Evolutionary conservation across 192 early-diverging fungal species (phyloP), one percentile per base, ranked within the genome.

Genomic region (Backusella circina): DNA sequence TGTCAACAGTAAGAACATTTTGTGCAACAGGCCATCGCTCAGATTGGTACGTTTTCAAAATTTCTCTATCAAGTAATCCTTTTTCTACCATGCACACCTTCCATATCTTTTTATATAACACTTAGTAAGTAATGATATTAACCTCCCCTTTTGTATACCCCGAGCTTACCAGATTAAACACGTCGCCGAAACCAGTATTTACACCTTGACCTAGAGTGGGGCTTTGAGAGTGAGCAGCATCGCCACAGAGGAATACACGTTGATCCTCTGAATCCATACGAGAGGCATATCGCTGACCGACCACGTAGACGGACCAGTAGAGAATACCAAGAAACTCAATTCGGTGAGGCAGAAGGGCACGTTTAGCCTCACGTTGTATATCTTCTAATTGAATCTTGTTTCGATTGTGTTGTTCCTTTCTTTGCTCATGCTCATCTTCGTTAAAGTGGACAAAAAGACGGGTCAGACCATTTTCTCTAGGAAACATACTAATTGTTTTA

Each of bases 381-480:
- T 79, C 78, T 18, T 79, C 74, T 21, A 79, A 21, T 54, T 79
- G 78, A 18, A 79, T 79, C 18, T 70, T 70, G 38, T 79, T 79
- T 31, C 78, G 68, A 33, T 79, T 79, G 47, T 74, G 69, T 15
- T 69, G 72, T 66, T 79, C 78, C 16, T 72, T 74, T 32, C 76
- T n/a, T 23, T 65, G 31, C 23, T 44, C 70, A 28, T 67, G 38
- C 54, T 79, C 72, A 61, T 79, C 51, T 21, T 65, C 72, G n/a
- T 74, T 68, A 74, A 79, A 79, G 66, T 79, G 78, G 4, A 79
- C 78, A 70, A 79, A 75, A 15, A 79, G 71, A 21, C 78, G 73
- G 3, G 74, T 72, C 41, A 79, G 44, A 3, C 70, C 74, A 47
- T 79, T 79, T 66, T 79, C 78, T 35, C 78, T 51, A 10, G 78